phyloP scores from a whole-genome alignment of 805 yeast species.

The Candida ovalis region DNA sequence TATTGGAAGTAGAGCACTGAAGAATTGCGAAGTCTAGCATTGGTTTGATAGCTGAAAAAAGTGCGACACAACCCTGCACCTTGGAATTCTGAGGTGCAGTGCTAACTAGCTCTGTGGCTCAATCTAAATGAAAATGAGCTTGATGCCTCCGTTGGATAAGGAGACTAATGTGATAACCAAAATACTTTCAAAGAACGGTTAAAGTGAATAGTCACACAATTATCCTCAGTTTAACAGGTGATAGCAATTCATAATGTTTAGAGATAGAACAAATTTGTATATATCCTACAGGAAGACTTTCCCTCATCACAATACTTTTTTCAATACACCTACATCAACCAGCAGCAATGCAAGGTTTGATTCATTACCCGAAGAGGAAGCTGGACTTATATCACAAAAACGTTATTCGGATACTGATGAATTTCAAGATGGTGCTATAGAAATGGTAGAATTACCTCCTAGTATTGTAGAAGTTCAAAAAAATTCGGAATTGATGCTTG shows the following conservation, averaged over 20 bases:
- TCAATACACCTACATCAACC: constrained; percentile 9
- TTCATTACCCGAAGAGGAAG: constrained; percentile 49
- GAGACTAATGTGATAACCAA: no score
- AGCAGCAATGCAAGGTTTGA: constrained; percentile 27
- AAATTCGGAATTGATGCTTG: constrained; percentile 63
- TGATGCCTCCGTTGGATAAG: no score
- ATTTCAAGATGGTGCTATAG: constrained; percentile 39
- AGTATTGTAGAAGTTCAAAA: constrained; percentile 69
- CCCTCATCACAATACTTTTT: constrained; percentile 52
- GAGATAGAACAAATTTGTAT: constrained; percentile 92
- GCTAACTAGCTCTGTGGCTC: no score
- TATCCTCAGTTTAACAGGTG: no score
- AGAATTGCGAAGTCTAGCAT: no score
- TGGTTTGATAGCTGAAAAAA: no score
- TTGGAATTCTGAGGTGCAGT: no score
- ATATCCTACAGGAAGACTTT: constrained; percentile 86
- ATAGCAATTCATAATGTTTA: constrained; percentile 52
- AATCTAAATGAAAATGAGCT: no score
- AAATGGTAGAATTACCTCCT: constrained; percentile 69
- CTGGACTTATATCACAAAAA: constrained; percentile 43
- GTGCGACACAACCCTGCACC: no score
- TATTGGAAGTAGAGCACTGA: no score
- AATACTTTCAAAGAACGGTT: no score
- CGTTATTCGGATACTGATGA: constrained; percentile 19
- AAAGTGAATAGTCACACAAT: no score